These are phyloP conservation scores for Mucor circinelloides DNA, from an alignment of 371 early-diverging fungal genomes.

Conservation along the genomic window DNA sequence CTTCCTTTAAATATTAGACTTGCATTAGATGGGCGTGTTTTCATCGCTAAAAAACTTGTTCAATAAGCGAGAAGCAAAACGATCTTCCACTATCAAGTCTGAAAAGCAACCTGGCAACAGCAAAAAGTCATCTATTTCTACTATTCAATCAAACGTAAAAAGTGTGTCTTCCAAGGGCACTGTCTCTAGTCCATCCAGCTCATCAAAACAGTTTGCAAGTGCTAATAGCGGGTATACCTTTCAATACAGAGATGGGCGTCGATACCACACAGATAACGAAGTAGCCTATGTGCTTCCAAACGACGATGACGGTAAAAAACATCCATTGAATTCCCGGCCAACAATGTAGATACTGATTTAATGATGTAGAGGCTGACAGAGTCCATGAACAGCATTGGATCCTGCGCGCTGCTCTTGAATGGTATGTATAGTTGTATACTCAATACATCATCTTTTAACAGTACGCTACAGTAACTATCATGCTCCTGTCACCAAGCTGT, in stretches of 20 bases:
- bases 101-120: not conserved
- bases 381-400: slow-evolving; percentile 32
- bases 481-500: slow-evolving; percentile 15
- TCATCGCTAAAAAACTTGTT: not conserved
- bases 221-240: slow-evolving; percentile 13
- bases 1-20: not conserved
- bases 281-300: slow-evolving; percentile 56
- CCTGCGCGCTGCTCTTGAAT: slow-evolving; percentile 11
- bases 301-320: slow-evolving; percentile 42
- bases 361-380: slow-evolving; percentile 27
- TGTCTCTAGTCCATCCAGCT: not conserved
- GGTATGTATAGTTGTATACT: slow-evolving; percentile 8
- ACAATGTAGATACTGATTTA: too few relatives aligned
- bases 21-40: slow-evolving; percentile 2
- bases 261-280: slow-evolving; percentile 45
- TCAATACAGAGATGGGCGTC: slow-evolving; percentile 47
- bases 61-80: not conserved
- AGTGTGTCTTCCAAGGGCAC: not conserved
- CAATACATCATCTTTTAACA: not conserved
- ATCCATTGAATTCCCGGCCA: not conserved
- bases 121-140: not conserved
- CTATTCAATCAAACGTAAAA: not conserved
- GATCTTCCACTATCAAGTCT: not conserved
- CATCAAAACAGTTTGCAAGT: not conserved
- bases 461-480: slow-evolving; percentile 20